Percentiles rank a stretch among this genome's conserved stretches.
Conservation (phyloP, 257 asterid species). For the Solanum paucissectum region DNA sequence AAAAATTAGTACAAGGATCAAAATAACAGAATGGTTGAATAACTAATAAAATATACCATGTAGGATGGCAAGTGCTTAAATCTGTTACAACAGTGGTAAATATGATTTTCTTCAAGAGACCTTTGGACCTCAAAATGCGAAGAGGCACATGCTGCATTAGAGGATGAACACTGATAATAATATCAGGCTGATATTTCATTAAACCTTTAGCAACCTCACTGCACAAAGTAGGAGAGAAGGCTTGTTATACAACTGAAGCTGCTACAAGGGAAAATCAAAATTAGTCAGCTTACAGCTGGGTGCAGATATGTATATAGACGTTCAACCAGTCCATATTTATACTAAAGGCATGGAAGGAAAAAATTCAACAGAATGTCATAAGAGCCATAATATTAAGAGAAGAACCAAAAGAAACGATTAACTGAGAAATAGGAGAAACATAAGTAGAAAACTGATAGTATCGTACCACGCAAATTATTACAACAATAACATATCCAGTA, state of each 20-base stretch:
- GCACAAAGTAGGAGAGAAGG: constrained; percentile 13
- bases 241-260: neutral
- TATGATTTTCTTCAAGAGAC: constrained; percentile 86
- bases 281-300: neutral
- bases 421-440: neutral
- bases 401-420: neutral
- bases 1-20: constrained; percentile 1
- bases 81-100: constrained; percentile 94
- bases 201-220: constrained; percentile 96
- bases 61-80: constrained; percentile 92
- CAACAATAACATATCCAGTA: neutral
- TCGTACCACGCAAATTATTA: neutral
- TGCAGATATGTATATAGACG: neutral
- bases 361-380: neutral
- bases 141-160: constrained; percentile 98
- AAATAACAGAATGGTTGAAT: neutral
- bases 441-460: neutral
- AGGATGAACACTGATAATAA: constrained; percentile 96
- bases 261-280: neutral
- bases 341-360: neutral
- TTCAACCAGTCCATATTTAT: neutral
- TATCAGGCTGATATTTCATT: constrained; percentile 92
- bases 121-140: constrained; percentile 83
- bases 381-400: neutral
- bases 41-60: constrained; percentile 54